Conservation (phyloP, 176 grass and related monocot species). For the Carex myosuroides region DNA sequence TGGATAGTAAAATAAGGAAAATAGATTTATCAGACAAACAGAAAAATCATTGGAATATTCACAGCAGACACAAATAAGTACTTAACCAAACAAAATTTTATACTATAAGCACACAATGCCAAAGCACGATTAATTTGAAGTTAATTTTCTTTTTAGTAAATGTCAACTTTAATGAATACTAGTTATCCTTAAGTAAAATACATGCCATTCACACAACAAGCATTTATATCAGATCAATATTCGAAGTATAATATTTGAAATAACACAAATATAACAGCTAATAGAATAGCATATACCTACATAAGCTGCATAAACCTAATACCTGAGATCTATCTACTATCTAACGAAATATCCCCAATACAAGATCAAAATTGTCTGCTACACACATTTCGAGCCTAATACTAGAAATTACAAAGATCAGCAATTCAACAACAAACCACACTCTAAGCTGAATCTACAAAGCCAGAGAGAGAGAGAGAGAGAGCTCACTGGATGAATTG, state of each 20-base stretch:
- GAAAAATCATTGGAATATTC: neutral
- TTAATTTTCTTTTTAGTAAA: neutral
- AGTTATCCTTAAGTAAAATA: neutral
- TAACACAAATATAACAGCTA: neutral
- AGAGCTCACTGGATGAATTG: slow-evolving; percentile 9
- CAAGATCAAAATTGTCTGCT: neutral
- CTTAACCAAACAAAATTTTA: neutral
- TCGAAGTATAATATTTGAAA: neutral
- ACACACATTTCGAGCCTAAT: neutral
- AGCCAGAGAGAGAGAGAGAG: slow-evolving; percentile 9
- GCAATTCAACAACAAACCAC: neutral
- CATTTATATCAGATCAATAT: neutral
- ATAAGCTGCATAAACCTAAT: neutral
- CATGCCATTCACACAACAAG: neutral
- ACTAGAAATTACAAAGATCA: neutral
- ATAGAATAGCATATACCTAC: neutral
- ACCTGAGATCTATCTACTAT: neutral
- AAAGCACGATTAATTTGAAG: neutral
- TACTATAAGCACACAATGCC: neutral
- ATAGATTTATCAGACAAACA: slow-evolving; percentile 8
- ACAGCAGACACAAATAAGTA: neutral
- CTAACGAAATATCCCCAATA: neutral
- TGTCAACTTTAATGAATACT: neutral
- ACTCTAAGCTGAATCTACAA: neutral
- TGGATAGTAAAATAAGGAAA: neutral